phyloP scores from a whole-genome alignment of 768 basidiomycete genomes.

The Terana coerulea region DNA sequence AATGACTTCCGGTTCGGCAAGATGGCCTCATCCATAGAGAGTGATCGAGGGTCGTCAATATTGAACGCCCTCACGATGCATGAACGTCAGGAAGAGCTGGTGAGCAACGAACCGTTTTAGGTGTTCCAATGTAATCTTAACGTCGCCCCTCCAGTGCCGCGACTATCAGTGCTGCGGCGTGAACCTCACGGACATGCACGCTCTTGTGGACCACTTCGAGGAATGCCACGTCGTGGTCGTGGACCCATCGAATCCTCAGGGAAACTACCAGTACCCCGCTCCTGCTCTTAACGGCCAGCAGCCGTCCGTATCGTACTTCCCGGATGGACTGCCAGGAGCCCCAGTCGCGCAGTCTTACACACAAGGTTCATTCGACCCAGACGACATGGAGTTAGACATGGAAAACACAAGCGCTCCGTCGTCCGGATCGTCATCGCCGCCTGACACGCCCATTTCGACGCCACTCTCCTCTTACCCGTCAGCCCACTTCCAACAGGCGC shows the following conservation, averaged over 20 bases:
- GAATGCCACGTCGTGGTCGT: constrained; percentile 82
- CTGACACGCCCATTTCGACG: constrained; percentile 42
- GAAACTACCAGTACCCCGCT: constrained; percentile 11
- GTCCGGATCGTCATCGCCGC: constrained; percentile 35
- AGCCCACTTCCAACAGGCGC: constrained; percentile 27
- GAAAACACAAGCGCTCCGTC: constrained; percentile 39
- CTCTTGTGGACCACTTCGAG: constrained; percentile 90
- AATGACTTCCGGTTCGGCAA: constrained; percentile 45
- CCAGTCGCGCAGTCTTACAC: constrained; percentile 26
- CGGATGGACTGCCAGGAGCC: constrained; percentile 3
- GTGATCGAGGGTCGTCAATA: constrained; percentile 49
- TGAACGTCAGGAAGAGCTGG: constrained; percentile 71
- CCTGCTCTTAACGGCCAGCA: constrained; percentile 8
- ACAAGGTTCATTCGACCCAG: constrained; percentile 57
- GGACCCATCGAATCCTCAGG: constrained; percentile 34
- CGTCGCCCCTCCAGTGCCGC: constrained; percentile 50
- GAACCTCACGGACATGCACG: constrained; percentile 70
- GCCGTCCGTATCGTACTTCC: constrained; percentile 22
- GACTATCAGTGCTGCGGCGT: constrained; percentile 91
- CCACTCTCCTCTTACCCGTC: constrained; percentile 34
- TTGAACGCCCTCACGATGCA: constrained; percentile 64
- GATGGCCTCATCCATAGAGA: constrained; percentile 53
- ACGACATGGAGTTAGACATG: constrained; percentile 78
- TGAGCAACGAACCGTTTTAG: constrained; percentile 32
- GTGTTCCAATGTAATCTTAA: not conserved